phyloP scores from a whole-genome alignment of 1,284 basidiomycete species.

The Tilletiaria anomala region DNA sequence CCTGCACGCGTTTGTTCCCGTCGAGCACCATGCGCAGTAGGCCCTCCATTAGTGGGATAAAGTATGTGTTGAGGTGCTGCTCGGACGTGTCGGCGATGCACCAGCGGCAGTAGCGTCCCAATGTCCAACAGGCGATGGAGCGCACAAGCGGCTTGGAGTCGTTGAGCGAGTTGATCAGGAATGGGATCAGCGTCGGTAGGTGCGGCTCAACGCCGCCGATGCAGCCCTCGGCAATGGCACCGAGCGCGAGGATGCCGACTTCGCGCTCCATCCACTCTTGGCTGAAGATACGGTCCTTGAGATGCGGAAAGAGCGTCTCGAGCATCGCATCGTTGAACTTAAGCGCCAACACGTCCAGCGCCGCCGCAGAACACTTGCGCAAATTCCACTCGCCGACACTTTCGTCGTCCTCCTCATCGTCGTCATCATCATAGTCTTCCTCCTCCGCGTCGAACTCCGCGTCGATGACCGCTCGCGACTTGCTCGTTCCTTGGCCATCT shows the following conservation, averaged over 20 bases:
- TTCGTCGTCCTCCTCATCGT: constrained; percentile 78
- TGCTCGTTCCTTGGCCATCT: too few species aligned
- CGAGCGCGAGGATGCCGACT: constrained; percentile 86
- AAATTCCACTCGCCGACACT: constrained; percentile 98
- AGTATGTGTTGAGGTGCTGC: constrained; percentile 79
- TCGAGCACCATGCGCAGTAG: constrained; percentile 96
- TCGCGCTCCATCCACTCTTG: constrained; percentile 87
- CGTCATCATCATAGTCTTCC: constrained; percentile 67
- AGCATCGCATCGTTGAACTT: constrained; percentile 74
- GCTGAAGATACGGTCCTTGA: constrained; percentile 89
- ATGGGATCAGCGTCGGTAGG: constrained; percentile 77
- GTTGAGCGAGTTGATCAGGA: constrained; percentile 74
- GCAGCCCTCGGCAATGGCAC: constrained; percentile 97
- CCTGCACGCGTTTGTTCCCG: constrained; percentile 97
- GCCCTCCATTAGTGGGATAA: constrained; percentile 94
- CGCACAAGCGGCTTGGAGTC: constrained; percentile 94
- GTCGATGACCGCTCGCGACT: constrained; percentile 43
- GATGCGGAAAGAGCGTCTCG: constrained; percentile 69
- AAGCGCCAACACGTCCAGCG: constrained; percentile 89
- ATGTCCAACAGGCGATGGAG: constrained; percentile 97
- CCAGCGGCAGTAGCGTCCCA: constrained; percentile 97
- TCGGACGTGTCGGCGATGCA: constrained; percentile 59
- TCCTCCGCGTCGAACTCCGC: constrained; percentile 40
- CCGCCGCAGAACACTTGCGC: constrained; percentile 93
- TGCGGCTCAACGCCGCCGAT: constrained; percentile 91